A percentile compares a stretch with the other conserved stretches of the same genome.
phyloP scores from a whole-genome alignment of 2,329 filamentous ascomycete species.

The Ophiostoma sp. region DNA sequence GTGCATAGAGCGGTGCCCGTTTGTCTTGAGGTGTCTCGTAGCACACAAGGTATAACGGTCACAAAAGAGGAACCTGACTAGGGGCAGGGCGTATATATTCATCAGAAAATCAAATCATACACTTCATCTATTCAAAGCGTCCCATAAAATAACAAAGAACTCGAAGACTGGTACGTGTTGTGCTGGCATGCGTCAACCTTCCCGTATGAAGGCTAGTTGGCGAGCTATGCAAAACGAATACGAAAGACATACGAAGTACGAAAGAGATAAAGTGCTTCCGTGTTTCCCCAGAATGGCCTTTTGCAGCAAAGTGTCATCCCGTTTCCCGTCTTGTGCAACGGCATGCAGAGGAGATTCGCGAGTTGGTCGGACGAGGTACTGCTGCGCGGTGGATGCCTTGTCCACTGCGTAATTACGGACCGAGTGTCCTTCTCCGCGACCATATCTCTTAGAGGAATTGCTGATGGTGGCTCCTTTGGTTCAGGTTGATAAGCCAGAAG shows the following conservation, averaged over 20 bases:
- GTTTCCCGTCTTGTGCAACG: not conserved
- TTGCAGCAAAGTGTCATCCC: not conserved
- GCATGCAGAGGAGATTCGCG: not conserved
- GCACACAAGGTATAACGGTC: not conserved
- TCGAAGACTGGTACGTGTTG: not conserved
- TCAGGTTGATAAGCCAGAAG: no score
- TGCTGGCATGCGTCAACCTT: not conserved
- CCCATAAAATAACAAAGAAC: not conserved
- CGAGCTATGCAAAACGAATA: not conserved
- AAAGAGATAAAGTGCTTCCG: not conserved
- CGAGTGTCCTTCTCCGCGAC: not conserved
- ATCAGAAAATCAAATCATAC: not conserved
- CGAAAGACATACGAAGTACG: not conserved
- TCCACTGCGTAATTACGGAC: not conserved
- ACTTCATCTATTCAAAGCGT: not conserved
- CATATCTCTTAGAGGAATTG: no score
- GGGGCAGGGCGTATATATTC: constrained; percentile 1
- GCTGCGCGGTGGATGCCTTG: not conserved
- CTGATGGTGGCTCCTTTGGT: not conserved
- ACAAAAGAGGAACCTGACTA: not conserved
- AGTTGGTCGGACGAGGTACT: not conserved
- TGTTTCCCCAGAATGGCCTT: not conserved
- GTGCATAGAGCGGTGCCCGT: constrained; percentile 1
- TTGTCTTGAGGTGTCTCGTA: not conserved
- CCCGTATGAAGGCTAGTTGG: not conserved